Percentiles rank a stretch among this genome's conserved stretches.
Evolutionary conservation across 306 rosid species (phyloP).

Genomic region (Styphnolobium japonicum): DNA sequence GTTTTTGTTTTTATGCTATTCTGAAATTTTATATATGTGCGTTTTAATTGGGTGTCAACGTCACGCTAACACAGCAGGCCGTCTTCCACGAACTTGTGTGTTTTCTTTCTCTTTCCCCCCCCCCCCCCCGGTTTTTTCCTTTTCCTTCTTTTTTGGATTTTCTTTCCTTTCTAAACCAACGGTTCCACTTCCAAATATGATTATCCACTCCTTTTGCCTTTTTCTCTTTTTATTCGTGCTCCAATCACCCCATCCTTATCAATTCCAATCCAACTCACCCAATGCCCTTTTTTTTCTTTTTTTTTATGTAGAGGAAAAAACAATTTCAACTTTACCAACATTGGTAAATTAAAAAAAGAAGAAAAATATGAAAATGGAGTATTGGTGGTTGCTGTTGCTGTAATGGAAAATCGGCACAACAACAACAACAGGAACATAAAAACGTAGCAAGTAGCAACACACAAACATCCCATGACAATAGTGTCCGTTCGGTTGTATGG

Average conservation of each 20-base stretch:
- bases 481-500: too few species aligned
- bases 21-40: not conserved
- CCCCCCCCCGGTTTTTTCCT: too few species aligned
- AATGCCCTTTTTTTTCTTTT: not conserved
- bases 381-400: too few species aligned
- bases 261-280: slow-evolving; percentile 11
- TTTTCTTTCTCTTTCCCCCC: too few species aligned
- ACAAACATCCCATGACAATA: too few species aligned
- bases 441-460: too few species aligned
- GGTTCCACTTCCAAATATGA: slow-evolving; percentile 35
- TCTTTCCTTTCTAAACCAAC: slow-evolving; percentile 1
- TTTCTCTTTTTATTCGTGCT: not conserved
- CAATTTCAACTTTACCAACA: not conserved
- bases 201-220: slow-evolving; percentile 27
- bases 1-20: not conserved
- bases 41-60: slow-evolving; percentile 1
- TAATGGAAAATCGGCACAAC: too few species aligned
- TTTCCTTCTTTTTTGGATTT: too few species aligned
- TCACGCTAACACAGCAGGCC: slow-evolving; percentile 6
- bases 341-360: not conserved
- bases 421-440: too few species aligned
- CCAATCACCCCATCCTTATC: slow-evolving; percentile 14
- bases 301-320: not conserved
- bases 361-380: not conserved
- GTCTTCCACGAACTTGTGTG: slow-evolving; percentile 19